Conservation (phyloP, 768 basidiomycete genomes). For the Suillus fuscotomentosus region DNA sequence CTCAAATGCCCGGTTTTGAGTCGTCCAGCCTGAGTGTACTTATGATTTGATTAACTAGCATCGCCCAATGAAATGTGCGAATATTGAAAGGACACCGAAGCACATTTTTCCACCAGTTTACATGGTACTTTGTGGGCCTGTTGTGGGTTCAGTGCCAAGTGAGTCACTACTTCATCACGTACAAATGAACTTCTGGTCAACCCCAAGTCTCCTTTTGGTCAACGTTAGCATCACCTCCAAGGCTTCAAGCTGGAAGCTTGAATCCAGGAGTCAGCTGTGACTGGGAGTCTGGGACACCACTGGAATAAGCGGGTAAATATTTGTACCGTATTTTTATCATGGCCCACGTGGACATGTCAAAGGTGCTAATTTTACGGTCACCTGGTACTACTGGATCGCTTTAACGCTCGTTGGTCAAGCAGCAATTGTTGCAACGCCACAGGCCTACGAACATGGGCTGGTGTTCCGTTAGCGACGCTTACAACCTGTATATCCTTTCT, state of each 20-base stretch:
- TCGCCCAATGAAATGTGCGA: neutral
- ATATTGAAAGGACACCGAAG: neutral
- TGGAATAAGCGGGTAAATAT: neutral
- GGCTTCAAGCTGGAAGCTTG: neutral
- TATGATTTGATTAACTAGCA: neutral
- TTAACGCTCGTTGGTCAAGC: neutral
- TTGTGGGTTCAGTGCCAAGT: neutral
- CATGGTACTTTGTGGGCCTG: too few species aligned
- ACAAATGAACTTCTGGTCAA: neutral
- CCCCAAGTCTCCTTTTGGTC: neutral
- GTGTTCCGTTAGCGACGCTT: slow-evolving; percentile 42
- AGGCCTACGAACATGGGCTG: slow-evolving; percentile 40
- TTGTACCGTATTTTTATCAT: neutral
- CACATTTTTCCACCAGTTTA: neutral
- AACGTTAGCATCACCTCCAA: neutral
- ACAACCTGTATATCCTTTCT: slow-evolving; percentile 37
- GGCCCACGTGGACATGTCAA: neutral
- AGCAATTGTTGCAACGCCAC: slow-evolving; percentile 15
- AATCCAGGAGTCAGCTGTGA: neutral
- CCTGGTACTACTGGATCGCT: slow-evolving; percentile 7
- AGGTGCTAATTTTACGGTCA: neutral
- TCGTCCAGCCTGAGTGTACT: neutral
- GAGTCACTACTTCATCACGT: neutral
- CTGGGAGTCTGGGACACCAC: neutral
- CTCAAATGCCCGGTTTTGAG: neutral